Conservation (phyloP, 768 basidiomycete species). For the Cystofilobasidium ferigula region DNA sequence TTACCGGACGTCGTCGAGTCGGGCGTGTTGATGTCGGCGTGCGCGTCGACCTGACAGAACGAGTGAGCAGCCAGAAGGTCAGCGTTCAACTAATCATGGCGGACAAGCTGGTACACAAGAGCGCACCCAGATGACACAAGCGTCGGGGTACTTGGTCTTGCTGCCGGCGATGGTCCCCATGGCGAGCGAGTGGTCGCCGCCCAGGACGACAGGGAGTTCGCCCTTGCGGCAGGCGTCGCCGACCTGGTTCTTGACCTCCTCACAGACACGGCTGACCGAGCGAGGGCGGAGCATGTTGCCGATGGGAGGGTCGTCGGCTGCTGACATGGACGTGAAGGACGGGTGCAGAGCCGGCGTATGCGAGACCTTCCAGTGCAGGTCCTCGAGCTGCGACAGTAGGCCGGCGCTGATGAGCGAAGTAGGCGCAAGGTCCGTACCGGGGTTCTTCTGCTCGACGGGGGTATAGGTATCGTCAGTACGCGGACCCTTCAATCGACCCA, state of each 20-base stretch:
- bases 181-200: constrained; percentile 77
- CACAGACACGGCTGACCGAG: constrained; percentile 67
- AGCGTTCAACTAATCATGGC: neutral
- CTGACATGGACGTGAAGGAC: constrained; percentile 28
- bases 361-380: constrained; percentile 75
- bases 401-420: constrained; percentile 82
- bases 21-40: constrained; percentile 89
- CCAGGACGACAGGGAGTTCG: constrained; percentile 74
- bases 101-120: neutral
- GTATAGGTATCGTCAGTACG: neutral
- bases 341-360: constrained; percentile 41
- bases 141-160: constrained; percentile 41
- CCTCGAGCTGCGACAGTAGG: constrained; percentile 60
- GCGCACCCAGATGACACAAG: constrained; percentile 68
- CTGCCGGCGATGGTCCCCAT: constrained; percentile 77
- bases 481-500: too few relatives aligned
- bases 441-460: constrained; percentile 47
- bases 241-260: constrained; percentile 69
- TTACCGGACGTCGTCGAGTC: constrained; percentile 74
- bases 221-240: constrained; percentile 64
- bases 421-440: constrained; percentile 65
- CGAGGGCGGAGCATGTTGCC: constrained; percentile 84
- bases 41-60: constrained; percentile 60
- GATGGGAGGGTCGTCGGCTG: constrained; percentile 61
- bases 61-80: neutral